These are phyloP conservation scores for Aspergillus hancockii DNA, from an alignment of 495 filamentous ascomycete species.

Conservation along the genomic window DNA sequence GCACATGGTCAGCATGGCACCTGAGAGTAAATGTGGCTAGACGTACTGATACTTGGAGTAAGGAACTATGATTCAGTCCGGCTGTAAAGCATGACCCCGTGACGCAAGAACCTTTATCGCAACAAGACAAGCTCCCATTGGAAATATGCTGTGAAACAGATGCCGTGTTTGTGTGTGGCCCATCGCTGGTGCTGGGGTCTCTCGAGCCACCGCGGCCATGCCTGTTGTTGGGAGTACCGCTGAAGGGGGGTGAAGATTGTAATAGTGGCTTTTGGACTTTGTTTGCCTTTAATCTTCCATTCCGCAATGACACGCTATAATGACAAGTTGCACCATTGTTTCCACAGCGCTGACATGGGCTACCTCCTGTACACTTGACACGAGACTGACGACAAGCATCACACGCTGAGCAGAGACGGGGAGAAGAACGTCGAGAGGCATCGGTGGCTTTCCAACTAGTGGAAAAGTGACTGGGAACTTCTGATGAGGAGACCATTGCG, in stretches of 20 bases:
- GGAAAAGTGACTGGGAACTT: background rate
- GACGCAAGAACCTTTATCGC: background rate
- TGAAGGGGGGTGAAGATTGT: background rate
- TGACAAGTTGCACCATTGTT: slow-evolving; percentile 1
- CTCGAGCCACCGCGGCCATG: background rate
- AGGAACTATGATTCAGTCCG: background rate
- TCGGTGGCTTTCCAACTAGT: background rate
- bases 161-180: background rate
- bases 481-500: background rate
- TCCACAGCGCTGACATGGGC: background rate
- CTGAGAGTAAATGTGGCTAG: background rate
- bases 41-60: background rate
- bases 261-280: background rate
- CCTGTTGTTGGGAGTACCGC: background rate
- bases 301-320: background rate
- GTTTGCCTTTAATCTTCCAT: slow-evolving; percentile 5
- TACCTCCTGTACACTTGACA: slow-evolving; percentile 1
- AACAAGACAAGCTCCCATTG: background rate
- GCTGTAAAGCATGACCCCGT: background rate
- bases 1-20: background rate
- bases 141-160: background rate
- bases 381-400: slow-evolving; percentile 2
- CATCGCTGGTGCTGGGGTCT: background rate
- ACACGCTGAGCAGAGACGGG: background rate
- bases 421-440: background rate